These are phyloP conservation scores for Nemania abortiva DNA, from an alignment of 2,329 filamentous ascomycete species.

Conservation along the genomic window DNA sequence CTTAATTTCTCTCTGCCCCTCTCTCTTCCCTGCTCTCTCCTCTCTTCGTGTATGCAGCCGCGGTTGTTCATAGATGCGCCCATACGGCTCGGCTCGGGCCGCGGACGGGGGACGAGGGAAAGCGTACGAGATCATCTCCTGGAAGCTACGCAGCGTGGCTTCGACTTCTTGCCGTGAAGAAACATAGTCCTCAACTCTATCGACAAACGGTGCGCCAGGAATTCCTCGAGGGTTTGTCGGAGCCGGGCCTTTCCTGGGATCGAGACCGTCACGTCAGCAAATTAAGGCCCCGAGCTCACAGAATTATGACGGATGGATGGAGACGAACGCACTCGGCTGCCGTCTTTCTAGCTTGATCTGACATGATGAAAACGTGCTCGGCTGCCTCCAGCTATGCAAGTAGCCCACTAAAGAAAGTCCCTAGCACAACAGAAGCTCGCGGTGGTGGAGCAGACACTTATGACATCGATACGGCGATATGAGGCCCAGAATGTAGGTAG, in stretches of 20 bases:
- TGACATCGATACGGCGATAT: not conserved
- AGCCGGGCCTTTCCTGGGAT: constrained; percentile 61
- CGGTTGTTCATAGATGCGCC: not conserved
- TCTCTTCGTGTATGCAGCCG: not conserved
- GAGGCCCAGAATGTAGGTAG: not conserved
- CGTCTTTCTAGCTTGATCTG: constrained; percentile 27
- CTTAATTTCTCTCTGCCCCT: not conserved
- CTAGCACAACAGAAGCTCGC: constrained; percentile 3
- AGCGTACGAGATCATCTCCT: constrained; percentile 91
- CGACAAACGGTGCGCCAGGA: constrained; percentile 85
- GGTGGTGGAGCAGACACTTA: not conserved
- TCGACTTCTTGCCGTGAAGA: constrained; percentile 83
- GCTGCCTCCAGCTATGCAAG: too few species aligned
- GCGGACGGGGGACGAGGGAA: constrained; percentile 33
- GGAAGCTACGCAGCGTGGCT: constrained; percentile 82
- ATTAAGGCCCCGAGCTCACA: constrained; percentile 4
- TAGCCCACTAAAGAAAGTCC: not conserved
- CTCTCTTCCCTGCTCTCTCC: not conserved
- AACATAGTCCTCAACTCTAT: constrained; percentile 90
- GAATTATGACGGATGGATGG: not conserved
- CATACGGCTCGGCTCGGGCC: not conserved
- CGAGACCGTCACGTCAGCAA: constrained; percentile 13
- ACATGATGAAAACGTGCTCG: not conserved
- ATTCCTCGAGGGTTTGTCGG: constrained; percentile 85
- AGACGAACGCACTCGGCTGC: constrained; percentile 27